Evolutionary conservation across 148 eudicot species (phyloP).

Genomic region (Fallopia convolvulus): DNA sequence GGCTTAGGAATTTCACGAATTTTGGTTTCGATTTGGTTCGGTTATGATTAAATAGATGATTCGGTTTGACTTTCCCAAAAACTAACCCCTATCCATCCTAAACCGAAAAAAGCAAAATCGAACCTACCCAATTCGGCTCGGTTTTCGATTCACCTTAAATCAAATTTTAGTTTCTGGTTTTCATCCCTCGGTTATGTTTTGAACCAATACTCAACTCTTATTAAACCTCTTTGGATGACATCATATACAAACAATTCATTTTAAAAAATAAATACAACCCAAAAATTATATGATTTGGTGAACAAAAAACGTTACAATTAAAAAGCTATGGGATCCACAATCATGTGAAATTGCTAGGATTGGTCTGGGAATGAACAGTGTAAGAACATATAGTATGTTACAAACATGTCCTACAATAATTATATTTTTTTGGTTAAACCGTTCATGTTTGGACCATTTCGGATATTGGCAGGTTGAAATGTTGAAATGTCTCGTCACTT

Average conservation of each 20-base stretch:
- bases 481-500: neutral
- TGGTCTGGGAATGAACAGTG: neutral
- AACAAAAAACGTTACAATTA: neutral
- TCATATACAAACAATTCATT: neutral
- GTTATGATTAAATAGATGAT: no score
- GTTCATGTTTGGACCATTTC: neutral
- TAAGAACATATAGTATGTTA: neutral
- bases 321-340: neutral
- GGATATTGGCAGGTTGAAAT: conserved; percentile 3
- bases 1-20: no score
- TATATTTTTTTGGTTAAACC: neutral
- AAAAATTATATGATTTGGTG: neutral
- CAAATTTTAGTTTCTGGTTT: no score
- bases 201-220: no score
- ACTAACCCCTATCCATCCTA: no score
- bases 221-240: neutral
- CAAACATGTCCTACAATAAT: neutral
- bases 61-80: no score
- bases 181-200: no score
- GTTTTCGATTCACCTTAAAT: no score
- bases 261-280: neutral
- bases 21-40: no score
- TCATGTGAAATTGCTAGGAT: conserved; percentile 8
- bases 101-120: no score
- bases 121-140: no score